Evolutionary conservation across 2,329 filamentous ascomycete species (phyloP), one percentile per base, ranked within the genome.

Genomic region (Tolypocladium paradoxum): DNA sequence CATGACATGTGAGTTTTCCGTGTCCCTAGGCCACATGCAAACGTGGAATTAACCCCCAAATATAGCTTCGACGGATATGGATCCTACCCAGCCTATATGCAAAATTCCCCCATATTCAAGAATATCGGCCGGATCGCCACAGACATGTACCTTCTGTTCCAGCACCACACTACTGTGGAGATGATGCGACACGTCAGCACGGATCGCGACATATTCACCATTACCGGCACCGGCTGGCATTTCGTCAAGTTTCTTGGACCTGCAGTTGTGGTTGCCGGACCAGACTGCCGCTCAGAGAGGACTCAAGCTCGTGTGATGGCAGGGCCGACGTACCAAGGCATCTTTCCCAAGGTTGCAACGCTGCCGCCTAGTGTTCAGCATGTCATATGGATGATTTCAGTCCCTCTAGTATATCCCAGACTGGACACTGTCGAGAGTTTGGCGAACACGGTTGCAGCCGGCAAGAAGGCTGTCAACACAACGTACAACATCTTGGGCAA

Each of bases 1-100:
- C 93, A 97, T 68, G 93, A 99, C 61, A 96, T 99, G 90, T 95
- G 76, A 84, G 90, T 83, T 49, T 1, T 14, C 31, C 4, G 11
- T 18, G 8, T 31, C 16, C 14, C 3, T 29, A 29, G 12, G n/a
- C n/a, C n/a, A n/a, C n/a, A n/a, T n/a, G n/a, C n/a, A n/a, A n/a
- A n/a, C n/a, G n/a, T n/a, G n/a, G n/a, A n/a, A n/a, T n/a, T n/a
- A n/a, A n/a, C n/a, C n/a, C n/a, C n/a, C n/a, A n/a, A 31, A 20
- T 11, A 11, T 20, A 95, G 90, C 54, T 99, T 99, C 61, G 93
- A 99, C 65, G 93, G 93, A 29, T 99, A 93, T 62, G 93, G 93
- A 33, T 96, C 90, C 1, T 99, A 97, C 64, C 93, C 93, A 0
- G 90, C 96, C 57, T 95, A 97, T 67, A 97, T 99, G 92, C 93